Percentiles rank a stretch among this genome's conserved stretches.
phyloP scores from a whole-genome alignment of 78 protist species.

The Capsaspora owczarzaki region DNA sequence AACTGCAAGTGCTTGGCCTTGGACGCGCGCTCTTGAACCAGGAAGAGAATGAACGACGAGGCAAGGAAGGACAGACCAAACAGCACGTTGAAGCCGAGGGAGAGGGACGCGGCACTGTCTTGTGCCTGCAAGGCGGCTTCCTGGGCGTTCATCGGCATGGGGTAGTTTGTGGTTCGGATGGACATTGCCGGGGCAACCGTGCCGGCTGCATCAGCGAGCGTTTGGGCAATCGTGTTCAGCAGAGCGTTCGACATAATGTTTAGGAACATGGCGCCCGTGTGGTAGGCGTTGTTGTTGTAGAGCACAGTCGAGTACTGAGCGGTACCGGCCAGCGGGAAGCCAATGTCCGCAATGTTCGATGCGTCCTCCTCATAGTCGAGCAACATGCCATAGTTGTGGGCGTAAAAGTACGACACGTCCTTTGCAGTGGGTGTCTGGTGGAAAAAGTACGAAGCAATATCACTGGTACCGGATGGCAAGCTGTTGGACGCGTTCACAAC shows the following conservation, averaged over 20 bases:
- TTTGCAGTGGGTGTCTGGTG: not conserved
- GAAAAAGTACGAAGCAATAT: not conserved
- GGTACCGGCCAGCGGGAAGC: not conserved
- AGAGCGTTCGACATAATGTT: not conserved
- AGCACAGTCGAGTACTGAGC: not conserved
- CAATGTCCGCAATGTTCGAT: not conserved
- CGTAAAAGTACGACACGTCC: not conserved
- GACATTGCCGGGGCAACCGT: not conserved
- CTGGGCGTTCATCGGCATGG: not conserved
- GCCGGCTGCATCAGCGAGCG: too few species aligned
- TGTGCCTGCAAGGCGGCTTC: not conserved
- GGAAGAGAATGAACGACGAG: not conserved
- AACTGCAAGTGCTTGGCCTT: constrained; percentile 48
- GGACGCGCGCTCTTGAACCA: constrained; percentile 23
- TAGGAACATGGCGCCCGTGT: not conserved
- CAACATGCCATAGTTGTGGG: not conserved
- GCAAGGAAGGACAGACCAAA: not conserved
- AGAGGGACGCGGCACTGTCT: not conserved
- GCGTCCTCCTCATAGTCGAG: not conserved
- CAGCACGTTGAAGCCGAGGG: not conserved
- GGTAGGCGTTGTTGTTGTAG: not conserved
- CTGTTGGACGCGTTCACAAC: not conserved
- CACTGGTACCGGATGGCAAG: not conserved
- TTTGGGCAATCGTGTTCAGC: not conserved
- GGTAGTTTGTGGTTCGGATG: not conserved